Evolutionary conservation across 1,139 yeast genomes (phyloP), one percentile per base, ranked within the genome.

Genomic region (Spathaspora sp.): DNA sequence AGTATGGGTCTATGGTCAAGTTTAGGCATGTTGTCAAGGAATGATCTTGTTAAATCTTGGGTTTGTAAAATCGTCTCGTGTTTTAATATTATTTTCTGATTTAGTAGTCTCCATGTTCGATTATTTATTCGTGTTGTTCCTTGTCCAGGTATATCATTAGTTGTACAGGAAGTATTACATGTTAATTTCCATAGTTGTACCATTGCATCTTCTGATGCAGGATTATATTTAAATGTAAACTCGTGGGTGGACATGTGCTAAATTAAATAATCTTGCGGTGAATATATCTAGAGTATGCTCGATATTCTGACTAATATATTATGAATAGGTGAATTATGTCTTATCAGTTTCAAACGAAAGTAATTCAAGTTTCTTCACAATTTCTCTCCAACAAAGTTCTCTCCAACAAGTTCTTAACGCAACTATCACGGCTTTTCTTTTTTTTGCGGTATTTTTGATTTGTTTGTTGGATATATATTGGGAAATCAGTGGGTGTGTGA

Each of bases 21-120:
- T 8, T 20, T n/a, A 11, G n/a, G n/a, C n/a, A n/a, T n/a, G n/a
- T n/a, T n/a, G n/a, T 31, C 18, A 7, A 36, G 15, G 15, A 34
- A 20, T 20, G 13, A 17, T 10, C 6, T 24, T 15, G 17, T 25
- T 24, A 42, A 36, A 15, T 36, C 34, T 18, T 42, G 34, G 13
- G 15, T 17, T 11, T 13, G n/a, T 10, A 34, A 17, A 5, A 4
- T 23, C 25, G 17, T 29, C 18, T 34, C 23, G 11, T 42, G 33
- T 29, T 38, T 17, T 23, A 47, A 18, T 26, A 52, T 38, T 23
- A 51, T 13, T 25, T 48, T 49, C 17, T 47, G 49, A 46, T 58
- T 60, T 18, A 64, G 45, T 39, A 65, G 45, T 39, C 70, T 53
- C 70, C 70, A 64, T 15, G 65, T 58, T 39, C 70, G 51, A 47